Evolutionary conservation across 768 basidiomycete species (phyloP), one percentile per base, ranked within the genome.

Genomic region (Lepiota venenata): DNA sequence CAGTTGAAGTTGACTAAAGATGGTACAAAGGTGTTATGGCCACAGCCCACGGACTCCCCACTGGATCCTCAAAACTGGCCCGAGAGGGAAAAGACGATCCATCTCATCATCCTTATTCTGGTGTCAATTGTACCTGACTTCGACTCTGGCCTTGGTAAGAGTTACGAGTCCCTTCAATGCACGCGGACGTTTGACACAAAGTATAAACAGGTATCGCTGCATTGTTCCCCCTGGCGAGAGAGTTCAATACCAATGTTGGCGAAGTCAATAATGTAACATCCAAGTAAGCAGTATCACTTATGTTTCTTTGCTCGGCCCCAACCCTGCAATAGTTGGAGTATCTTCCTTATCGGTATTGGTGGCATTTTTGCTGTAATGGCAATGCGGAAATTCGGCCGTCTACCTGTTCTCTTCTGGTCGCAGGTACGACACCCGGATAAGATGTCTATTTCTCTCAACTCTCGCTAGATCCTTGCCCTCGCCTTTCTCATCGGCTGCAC

Each of bases 371-470:
- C 78, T 12, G 83, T 85, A 6, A 82, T 86, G 71, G 64, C 85
- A 25, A 82, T 87, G 67, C 74, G 84, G 27, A 77, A 82, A 18
- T 77, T 68, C 50, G 87, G 87, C 5, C 79, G 87, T 45, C 75
- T 88, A 1, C 84, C 85, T 0, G 70, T 87, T 14, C 67, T 88
- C 32, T 87, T 87, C 68, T 88, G 85, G 85, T 82, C 83, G 0
- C 85, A 87, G 69, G 81, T 81, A 52, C 15, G 71, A 22, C 15
- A 25, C 2, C 5, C 11, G 14, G 12, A 29, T 42, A 8, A 14
- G 4, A n/a, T 7, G 21, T 3, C 21, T 11, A 25, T 15, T 14
- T 42, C 2, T 35, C n/a, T n/a, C 46, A 43, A 16, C 16, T 18
- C 10, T 16, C 7, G 6, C 25, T n/a, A 84, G 79, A 57, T 86